phyloP scores from a whole-genome alignment of 2,329 filamentous ascomycete species.

The Tympanopsis confertula region DNA sequence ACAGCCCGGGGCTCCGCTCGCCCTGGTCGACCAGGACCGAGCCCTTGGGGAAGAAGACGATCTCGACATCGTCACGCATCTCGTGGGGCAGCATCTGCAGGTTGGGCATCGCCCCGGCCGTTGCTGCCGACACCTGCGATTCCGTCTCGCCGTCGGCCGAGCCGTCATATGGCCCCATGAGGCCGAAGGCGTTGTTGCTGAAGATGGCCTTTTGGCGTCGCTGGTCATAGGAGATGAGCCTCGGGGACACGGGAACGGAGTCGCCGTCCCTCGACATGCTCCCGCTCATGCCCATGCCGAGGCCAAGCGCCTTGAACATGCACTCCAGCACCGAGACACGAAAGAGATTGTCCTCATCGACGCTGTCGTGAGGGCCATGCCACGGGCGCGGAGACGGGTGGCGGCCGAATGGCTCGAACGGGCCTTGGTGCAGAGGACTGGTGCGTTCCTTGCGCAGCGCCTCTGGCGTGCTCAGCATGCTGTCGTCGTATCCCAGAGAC shows the following conservation, averaged over 20 bases:
- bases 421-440: constrained; percentile 35
- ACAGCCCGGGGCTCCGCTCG: constrained; percentile 88
- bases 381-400: constrained; percentile 34
- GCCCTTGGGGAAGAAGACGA: constrained; percentile 91
- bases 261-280: constrained; percentile 54
- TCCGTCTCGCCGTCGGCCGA: constrained; percentile 78
- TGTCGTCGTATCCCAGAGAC: constrained; percentile 13
- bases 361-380: constrained; percentile 63
- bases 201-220: constrained; percentile 70
- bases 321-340: constrained; percentile 84
- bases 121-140: constrained; percentile 63
- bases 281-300: constrained; percentile 53
- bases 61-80: constrained; percentile 83
- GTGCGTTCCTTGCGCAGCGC: constrained; percentile 19
- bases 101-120: constrained; percentile 51
- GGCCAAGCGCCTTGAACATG: constrained; percentile 85
- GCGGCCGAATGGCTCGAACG: constrained; percentile 44
- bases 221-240: constrained; percentile 73
- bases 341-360: constrained; percentile 83
- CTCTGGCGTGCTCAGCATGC: constrained; percentile 12
- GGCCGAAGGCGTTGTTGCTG: constrained; percentile 74
- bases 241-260: constrained; percentile 76
- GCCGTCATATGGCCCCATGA: constrained; percentile 74
- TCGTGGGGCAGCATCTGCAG: constrained; percentile 62
- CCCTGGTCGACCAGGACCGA: constrained; percentile 93